phyloP scores from a whole-genome alignment of 2,329 filamentous ascomycete species.

The Botrytis aclada region DNA sequence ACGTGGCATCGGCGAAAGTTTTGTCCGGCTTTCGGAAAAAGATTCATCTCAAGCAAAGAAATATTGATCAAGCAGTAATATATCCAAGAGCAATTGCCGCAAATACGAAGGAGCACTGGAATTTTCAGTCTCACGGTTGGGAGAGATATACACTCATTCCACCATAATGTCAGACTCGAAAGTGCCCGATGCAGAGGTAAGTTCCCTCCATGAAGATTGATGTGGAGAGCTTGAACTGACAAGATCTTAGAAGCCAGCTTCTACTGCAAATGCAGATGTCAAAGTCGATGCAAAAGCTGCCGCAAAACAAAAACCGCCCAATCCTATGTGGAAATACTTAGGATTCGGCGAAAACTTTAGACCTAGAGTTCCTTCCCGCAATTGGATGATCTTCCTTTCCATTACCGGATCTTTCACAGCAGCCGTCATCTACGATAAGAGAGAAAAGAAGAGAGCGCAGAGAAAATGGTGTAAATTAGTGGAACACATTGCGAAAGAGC shows the following conservation, averaged over 20 bases:
- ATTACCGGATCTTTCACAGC: constrained; percentile 74
- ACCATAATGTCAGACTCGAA: constrained; percentile 17
- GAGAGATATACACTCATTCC: background rate
- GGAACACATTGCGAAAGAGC: constrained; percentile 76
- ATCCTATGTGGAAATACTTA: constrained; percentile 74
- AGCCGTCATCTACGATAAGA: constrained; percentile 86
- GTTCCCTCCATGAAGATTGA: background rate
- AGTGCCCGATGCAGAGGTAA: constrained; percentile 27
- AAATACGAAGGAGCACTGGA: background rate
- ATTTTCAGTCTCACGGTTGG: background rate
- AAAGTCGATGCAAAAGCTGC: constrained; percentile 39
- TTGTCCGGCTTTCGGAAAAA: constrained; percentile 12
- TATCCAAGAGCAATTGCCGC: constrained; percentile 10
- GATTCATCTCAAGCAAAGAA: constrained; percentile 10
- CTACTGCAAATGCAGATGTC: constrained; percentile 36
- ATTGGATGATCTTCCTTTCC: constrained; percentile 94
- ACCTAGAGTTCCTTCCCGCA: constrained; percentile 83
- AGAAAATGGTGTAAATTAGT: constrained; percentile 85
- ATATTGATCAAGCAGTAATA: background rate
- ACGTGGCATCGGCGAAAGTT: constrained; percentile 10
- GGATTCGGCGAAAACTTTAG: constrained; percentile 77
- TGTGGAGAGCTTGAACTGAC: constrained; percentile 9
- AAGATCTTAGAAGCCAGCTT: constrained; percentile 33
- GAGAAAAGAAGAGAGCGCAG: constrained; percentile 81
- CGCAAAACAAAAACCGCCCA: constrained; percentile 51